A percentile compares a stretch with the other conserved stretches of the same genome.
phyloP scores from a whole-genome alignment of 345 rosid genomes.

The Ricinus communis region DNA sequence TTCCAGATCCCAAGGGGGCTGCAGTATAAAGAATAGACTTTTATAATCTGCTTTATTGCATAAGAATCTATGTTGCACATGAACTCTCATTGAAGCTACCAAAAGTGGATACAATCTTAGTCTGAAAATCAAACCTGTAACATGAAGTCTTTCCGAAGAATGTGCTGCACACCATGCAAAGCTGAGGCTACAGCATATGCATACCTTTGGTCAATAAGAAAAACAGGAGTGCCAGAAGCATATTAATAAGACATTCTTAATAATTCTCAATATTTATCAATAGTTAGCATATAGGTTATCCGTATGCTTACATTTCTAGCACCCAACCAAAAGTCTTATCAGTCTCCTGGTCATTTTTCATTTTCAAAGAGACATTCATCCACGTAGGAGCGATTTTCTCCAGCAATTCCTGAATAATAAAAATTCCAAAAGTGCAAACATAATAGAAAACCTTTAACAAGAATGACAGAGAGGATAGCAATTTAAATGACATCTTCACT shows the following conservation, averaged over 20 bases:
- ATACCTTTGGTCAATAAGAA: slow-evolving; percentile 54
- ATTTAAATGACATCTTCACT: not conserved
- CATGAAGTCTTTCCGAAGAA: slow-evolving; percentile 89
- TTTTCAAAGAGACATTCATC: slow-evolving; percentile 88
- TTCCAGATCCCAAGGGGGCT: slow-evolving; percentile 94
- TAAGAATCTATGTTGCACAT: slow-evolving; percentile 5
- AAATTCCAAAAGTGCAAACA: not conserved
- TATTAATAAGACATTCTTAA: not conserved
- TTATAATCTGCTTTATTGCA: slow-evolving; percentile 4
- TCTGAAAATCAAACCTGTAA: slow-evolving; percentile 61
- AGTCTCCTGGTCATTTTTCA: slow-evolving; percentile 88
- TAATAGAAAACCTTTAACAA: not conserved
- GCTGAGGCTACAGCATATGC: slow-evolving; percentile 98
- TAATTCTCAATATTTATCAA: not conserved
- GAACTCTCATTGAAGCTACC: not conserved
- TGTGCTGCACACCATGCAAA: slow-evolving; percentile 80
- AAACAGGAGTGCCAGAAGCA: not conserved
- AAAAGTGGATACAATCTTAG: not conserved
- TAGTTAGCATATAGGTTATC: no score
- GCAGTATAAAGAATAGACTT: slow-evolving; percentile 23
- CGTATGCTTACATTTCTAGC: slow-evolving; percentile 74
- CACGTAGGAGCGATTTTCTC: slow-evolving; percentile 93
- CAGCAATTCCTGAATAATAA: slow-evolving; percentile 34
- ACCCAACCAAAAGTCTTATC: slow-evolving; percentile 97
- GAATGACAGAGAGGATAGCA: not conserved